These are phyloP conservation scores for Aspergillus saccharolyticus DNA, from an alignment of 495 filamentous ascomycete species.

Conservation along the genomic window DNA sequence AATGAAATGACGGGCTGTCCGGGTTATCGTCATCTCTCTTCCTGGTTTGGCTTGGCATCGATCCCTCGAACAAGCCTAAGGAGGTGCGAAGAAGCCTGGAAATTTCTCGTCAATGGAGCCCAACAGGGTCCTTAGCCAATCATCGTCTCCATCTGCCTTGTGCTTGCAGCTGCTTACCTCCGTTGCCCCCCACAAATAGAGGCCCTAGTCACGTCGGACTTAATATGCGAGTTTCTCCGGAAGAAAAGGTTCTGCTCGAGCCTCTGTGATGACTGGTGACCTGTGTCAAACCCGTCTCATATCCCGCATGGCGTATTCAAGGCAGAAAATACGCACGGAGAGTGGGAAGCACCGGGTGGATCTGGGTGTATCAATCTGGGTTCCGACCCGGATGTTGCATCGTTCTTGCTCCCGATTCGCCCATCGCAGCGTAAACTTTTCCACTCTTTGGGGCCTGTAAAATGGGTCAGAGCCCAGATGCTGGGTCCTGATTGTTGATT, in stretches of 20 bases:
- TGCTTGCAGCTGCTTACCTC: not conserved
- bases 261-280: too few species aligned
- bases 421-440: not conserved
- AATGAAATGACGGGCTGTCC: not conserved
- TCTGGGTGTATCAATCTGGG: conserved; percentile 5
- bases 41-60: not conserved
- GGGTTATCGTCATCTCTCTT: not conserved
- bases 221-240: not conserved
- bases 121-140: not conserved
- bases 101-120: not conserved
- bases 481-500: not conserved
- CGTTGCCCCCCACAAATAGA: not conserved
- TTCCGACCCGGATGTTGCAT: conserved; percentile 6
- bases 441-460: conserved; percentile 7
- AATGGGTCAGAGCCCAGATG: conserved; percentile 10
- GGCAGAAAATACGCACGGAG: conserved; percentile 4
- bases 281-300: not conserved
- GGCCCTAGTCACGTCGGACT: not conserved
- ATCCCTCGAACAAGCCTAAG: not conserved
- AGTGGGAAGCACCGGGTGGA: conserved; percentile 1
- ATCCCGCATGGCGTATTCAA: not conserved
- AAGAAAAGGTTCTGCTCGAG: not conserved
- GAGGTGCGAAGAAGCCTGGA: not conserved
- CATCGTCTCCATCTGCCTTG: not conserved
- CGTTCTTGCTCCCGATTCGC: conserved; percentile 15